Conservation (phyloP, 352 stramenopile species). For the Globisporangium ultimum region DNA sequence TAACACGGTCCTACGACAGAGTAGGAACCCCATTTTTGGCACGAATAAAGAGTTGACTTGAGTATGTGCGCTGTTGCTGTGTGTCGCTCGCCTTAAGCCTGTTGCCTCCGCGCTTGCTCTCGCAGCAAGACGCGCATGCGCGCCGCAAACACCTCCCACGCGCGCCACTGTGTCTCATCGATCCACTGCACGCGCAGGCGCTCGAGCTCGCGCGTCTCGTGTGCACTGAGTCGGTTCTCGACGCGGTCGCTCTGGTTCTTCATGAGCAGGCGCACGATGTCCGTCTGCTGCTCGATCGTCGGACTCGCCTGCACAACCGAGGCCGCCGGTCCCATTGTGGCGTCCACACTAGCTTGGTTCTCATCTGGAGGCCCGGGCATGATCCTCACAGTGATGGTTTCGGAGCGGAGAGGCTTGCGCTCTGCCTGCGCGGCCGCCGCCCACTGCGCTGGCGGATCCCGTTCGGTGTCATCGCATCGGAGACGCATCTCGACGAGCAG, state of each 20-base stretch:
- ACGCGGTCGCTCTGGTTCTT: conserved; percentile 33
- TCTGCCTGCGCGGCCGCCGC: conserved; percentile 16
- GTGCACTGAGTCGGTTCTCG: conserved; percentile 20
- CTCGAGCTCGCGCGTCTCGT: conserved; percentile 18
- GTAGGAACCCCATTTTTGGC: no score
- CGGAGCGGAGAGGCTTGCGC: conserved; percentile 22
- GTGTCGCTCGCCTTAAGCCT: no score
- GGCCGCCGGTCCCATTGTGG: background rate
- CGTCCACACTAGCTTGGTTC: background rate
- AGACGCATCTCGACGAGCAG: conserved; percentile 21
- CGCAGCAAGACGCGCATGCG: conserved; percentile 16
- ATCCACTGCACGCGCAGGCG: conserved; percentile 4
- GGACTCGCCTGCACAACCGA: no score
- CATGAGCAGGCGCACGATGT: conserved; percentile 38
- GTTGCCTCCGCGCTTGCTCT: conserved; percentile 3
- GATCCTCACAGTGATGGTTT: conserved; percentile 23
- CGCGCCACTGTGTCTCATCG: conserved; percentile 12
- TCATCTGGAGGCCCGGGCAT: background rate
- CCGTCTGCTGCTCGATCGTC: conserved; percentile 9
- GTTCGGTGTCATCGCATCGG: background rate
- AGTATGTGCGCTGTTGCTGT: no score
- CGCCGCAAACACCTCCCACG: conserved; percentile 22
- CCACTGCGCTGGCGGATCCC: conserved; percentile 27
- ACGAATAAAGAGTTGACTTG: no score
- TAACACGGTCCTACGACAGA: no score